phyloP scores from a whole-genome alignment of 495 filamentous ascomycete species.

The Barbatosphaeria neglecta region DNA sequence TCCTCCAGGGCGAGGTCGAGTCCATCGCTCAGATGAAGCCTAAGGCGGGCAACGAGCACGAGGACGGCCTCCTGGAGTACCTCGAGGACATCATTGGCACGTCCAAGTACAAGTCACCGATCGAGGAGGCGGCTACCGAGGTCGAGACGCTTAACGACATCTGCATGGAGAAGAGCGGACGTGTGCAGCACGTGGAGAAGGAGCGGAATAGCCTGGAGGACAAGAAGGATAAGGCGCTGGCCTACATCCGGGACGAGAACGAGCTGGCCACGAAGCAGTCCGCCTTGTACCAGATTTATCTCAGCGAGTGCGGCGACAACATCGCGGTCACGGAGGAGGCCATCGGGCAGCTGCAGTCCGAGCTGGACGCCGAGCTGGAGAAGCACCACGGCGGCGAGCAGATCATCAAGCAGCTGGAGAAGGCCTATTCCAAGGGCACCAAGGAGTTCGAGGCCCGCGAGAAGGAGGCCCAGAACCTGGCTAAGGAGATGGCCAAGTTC shows the following conservation, averaged over 20 bases:
- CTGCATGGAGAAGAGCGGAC: conserved; percentile 82
- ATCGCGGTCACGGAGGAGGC: conserved; percentile 82
- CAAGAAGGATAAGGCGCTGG: conserved; percentile 89
- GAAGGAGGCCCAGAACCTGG: conserved; percentile 62
- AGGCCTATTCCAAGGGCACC: conserved; percentile 64
- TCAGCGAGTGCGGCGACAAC: conserved; percentile 77
- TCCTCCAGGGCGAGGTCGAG: conserved; percentile 94
- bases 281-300: conserved; percentile 81
- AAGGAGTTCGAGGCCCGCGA: conserved; percentile 78
- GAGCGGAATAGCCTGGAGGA: conserved; percentile 85
- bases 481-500: conserved; percentile 82
- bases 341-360: conserved; percentile 76
- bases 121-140: conserved; percentile 82
- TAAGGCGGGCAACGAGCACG: conserved; percentile 86
- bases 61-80: conserved; percentile 92
- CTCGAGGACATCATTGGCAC: conserved; percentile 98
- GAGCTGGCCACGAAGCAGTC: conserved; percentile 82
- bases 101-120: conserved; percentile 92
- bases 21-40: conserved; percentile 99
- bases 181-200: conserved; percentile 96
- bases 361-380: conserved; percentile 79
- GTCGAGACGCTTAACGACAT: conserved; percentile 89
- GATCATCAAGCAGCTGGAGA: conserved; percentile 80
- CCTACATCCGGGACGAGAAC: conserved; percentile 84
- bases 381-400: conserved; percentile 87